phyloP scores from a whole-genome alignment of 2,329 filamentous ascomycete genomes.

The Amauroascus verrucosus region DNA sequence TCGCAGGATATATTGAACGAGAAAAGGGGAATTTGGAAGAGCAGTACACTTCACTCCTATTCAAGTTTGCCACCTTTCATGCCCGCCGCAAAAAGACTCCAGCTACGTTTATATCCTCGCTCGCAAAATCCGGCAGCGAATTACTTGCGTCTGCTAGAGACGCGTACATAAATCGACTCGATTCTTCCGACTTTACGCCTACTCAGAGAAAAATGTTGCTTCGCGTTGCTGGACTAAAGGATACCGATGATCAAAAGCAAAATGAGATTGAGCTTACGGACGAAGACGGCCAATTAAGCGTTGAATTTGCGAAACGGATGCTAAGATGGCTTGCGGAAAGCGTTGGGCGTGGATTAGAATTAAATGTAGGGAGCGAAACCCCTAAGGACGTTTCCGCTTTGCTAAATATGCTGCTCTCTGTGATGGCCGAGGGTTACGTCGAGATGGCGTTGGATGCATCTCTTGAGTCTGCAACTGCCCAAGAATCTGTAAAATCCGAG shows the following conservation, averaged over 20 bases:
- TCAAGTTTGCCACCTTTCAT: conserved; percentile 96
- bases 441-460: conserved; percentile 58
- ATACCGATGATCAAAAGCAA: conserved; percentile 59
- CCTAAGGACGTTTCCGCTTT: conserved; percentile 87
- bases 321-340: conserved; percentile 94
- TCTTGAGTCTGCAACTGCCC: conserved; percentile 61
- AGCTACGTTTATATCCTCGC: conserved; percentile 82
- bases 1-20: conserved; percentile 55
- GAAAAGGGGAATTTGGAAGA: conserved; percentile 63
- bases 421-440: conserved; percentile 75
- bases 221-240: conserved; percentile 69
- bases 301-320: conserved; percentile 93
- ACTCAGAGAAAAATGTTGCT: conserved; percentile 88
- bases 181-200: conserved; percentile 75
- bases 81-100: conserved; percentile 68
- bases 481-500: conserved; percentile 71
- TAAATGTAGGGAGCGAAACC: conserved; percentile 78
- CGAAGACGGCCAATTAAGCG: conserved; percentile 71
- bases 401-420: conserved; percentile 69
- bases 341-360: conserved; percentile 78
- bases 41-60: conserved; percentile 78
- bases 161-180: conserved; percentile 77
- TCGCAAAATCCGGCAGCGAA: conserved; percentile 83
- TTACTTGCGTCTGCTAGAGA: conserved; percentile 80
- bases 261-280: conserved; percentile 86